Conservation (phyloP, 2,329 filamentous ascomycete species). For the Trichophyton mentagrophytes region DNA sequence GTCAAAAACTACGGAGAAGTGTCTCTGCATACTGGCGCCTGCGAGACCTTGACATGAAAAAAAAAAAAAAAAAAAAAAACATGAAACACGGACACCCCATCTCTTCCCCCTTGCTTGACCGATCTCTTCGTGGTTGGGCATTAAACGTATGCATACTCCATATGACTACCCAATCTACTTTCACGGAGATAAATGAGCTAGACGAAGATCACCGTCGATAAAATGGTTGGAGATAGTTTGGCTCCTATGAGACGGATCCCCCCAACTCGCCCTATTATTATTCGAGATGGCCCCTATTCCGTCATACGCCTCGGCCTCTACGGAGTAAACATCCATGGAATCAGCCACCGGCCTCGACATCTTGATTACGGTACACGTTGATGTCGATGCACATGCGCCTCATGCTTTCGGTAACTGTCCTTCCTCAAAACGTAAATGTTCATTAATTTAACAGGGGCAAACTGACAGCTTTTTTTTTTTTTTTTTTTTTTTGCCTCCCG, state of each 20-base stretch:
- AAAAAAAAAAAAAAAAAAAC: neutral
- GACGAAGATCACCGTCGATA: neutral
- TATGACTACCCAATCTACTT: neutral
- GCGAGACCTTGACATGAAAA: neutral
- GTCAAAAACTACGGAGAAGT: neutral
- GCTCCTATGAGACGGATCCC: neutral
- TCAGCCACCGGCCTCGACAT: neutral
- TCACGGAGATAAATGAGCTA: neutral
- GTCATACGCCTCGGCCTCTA: neutral
- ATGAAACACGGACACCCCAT: neutral
- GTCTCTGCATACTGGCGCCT: neutral
- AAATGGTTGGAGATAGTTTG: neutral
- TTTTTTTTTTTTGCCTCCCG: neutral
- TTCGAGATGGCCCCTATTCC: neutral
- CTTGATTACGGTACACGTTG: neutral
- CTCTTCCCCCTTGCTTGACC: neutral
- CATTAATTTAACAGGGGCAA: neutral
- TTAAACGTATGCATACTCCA: neutral
- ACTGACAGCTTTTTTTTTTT: neutral
- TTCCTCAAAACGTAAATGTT: neutral
- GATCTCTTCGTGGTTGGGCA: neutral
- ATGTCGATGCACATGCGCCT: neutral
- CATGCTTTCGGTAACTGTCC: neutral
- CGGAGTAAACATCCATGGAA: no score
- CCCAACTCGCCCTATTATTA: neutral